A percentile compares a stretch with the other conserved stretches of the same genome.
Evolutionary conservation across 2,329 filamentous ascomycete genomes (phyloP).

Genomic region (Venturia aucupariae): DNA sequence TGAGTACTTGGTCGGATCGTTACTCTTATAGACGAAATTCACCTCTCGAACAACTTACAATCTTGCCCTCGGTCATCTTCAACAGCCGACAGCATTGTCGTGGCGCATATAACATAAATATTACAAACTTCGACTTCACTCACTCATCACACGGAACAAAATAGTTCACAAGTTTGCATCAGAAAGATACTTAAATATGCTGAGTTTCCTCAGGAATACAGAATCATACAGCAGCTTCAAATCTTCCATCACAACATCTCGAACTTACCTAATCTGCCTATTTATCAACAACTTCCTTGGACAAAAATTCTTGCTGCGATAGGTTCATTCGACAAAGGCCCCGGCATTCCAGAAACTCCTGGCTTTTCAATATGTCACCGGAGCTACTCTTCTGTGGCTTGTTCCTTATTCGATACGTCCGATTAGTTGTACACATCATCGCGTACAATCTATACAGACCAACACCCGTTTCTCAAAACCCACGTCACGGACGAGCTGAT

Average conservation of each 20-base stretch:
- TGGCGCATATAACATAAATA: no score
- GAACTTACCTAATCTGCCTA: background rate
- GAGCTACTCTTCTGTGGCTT: slow-evolving; percentile 23
- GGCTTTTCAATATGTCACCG: background rate
- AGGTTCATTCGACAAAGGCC: background rate
- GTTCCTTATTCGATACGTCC: slow-evolving; percentile 40
- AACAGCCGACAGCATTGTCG: no score
- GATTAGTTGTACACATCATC: slow-evolving; percentile 36
- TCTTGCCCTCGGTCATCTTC: no score
- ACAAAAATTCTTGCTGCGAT: background rate
- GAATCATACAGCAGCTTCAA: background rate
- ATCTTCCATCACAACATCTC: background rate
- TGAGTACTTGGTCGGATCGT: no score
- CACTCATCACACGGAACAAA: background rate
- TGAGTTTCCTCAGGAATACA: background rate
- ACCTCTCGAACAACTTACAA: no score
- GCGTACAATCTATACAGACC: slow-evolving; percentile 35
- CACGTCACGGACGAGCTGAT: slow-evolving; percentile 29
- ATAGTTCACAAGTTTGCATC: background rate
- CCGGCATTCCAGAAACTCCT: no score
- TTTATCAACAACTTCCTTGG: background rate
- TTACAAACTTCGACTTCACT: background rate
- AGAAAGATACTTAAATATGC: background rate
- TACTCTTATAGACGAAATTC: no score
- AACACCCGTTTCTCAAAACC: slow-evolving; percentile 20